Evolutionary conservation across 2,329 filamentous ascomycete genomes (phyloP).

Genomic region (Aureobasidium lini): DNA sequence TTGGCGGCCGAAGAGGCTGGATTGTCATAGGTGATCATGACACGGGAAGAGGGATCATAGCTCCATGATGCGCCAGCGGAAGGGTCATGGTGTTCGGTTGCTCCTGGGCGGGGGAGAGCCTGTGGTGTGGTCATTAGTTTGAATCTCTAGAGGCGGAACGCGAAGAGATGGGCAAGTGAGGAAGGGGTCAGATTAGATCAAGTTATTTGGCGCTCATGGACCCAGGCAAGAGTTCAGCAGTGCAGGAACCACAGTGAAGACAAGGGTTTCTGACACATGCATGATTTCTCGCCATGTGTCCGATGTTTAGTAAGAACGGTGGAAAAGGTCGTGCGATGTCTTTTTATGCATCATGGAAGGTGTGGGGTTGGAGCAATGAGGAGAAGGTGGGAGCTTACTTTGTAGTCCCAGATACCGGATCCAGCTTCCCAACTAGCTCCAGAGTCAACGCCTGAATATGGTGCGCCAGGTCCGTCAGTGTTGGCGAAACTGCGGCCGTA

Average conservation of each 20-base stretch:
- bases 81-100: conserved; percentile 46
- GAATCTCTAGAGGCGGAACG: neutral
- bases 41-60: conserved; percentile 56
- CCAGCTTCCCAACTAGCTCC: conserved; percentile 67
- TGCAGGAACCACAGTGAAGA: neutral
- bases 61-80: conserved; percentile 66
- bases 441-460: conserved; percentile 61
- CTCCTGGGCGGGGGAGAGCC: conserved; percentile 62
- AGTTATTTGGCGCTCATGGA: conserved; percentile 22
- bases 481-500: conserved; percentile 80
- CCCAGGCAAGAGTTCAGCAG: neutral
- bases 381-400: conserved; percentile 33
- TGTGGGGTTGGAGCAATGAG: neutral
- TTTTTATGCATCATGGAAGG: conserved; percentile 12
- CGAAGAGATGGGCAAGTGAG: neutral
- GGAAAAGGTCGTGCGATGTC: conserved; percentile 10
- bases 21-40: conserved; percentile 72
- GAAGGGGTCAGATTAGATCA: conserved; percentile 33
- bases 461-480: conserved; percentile 64
- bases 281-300: neutral
- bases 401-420: conserved; percentile 79
- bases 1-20: conserved; percentile 61
- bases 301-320: conserved; percentile 12
- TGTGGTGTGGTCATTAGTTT: conserved; percentile 11
- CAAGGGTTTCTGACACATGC: neutral